Evolutionary conservation across 2,329 filamentous ascomycete genomes (phyloP).

Genomic region (Apiospora kogelbergensis): DNA sequence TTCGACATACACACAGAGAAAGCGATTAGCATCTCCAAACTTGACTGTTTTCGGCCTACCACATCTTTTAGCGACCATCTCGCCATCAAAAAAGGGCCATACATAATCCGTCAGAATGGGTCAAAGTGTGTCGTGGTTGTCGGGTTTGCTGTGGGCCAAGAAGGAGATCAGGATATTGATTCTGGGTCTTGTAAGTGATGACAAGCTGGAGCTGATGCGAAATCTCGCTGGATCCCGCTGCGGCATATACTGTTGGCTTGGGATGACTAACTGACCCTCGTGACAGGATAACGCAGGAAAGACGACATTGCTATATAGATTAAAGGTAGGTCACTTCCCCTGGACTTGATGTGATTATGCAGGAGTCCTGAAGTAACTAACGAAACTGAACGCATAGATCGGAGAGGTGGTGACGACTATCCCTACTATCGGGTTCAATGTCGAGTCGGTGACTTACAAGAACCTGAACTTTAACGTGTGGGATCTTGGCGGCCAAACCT

Average conservation of each 20-base stretch:
- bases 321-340: conserved; percentile 65
- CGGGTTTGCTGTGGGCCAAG: conserved; percentile 79
- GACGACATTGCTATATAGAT: conserved; percentile 91
- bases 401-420: conserved; percentile 99
- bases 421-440: conserved; percentile 98
- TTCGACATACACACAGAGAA: not conserved
- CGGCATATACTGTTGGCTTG: not conserved
- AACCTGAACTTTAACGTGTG: conserved; percentile 99
- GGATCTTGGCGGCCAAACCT: conserved; percentile 98
- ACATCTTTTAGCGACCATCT: not conserved
- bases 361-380: conserved; percentile 8
- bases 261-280: conserved; percentile 17
- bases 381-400: conserved; percentile 58
- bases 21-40: not conserved
- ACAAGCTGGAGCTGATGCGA: not conserved
- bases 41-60: not conserved
- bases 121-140: conserved; percentile 67
- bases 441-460: conserved; percentile 97
- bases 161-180: conserved; percentile 98
- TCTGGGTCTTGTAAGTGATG: conserved; percentile 75
- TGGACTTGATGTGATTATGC: not conserved
- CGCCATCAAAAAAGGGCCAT: conserved; percentile 2
- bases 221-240: conserved; percentile 12
- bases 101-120: conserved; percentile 51
- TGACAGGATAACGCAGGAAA: conserved; percentile 94